Evolutionary conservation across 352 stramenopile genomes (phyloP).

Genomic region (Pythium dissimile): DNA sequence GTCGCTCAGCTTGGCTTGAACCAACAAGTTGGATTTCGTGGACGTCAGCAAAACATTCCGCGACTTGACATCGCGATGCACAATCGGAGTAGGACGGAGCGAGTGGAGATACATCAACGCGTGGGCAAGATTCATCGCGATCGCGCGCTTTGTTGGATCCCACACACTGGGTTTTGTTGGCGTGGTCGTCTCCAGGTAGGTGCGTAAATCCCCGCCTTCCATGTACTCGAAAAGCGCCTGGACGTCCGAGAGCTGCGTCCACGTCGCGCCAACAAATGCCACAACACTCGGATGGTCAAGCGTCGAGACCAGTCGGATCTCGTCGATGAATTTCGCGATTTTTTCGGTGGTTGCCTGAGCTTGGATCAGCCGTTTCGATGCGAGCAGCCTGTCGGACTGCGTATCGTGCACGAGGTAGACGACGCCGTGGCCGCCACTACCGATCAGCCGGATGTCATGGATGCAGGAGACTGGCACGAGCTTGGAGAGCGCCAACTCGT

Average conservation of each 20-base stretch:
- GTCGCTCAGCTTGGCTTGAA: conserved; percentile 9
- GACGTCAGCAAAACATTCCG: conserved; percentile 1
- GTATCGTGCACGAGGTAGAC: background rate
- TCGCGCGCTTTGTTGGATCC: background rate
- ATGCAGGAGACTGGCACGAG: background rate
- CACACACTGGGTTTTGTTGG: no score
- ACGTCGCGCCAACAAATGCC: background rate
- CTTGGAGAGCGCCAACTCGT: background rate
- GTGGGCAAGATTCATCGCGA: background rate
- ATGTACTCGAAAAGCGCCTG: background rate
- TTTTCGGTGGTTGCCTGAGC: background rate
- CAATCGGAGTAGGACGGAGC: background rate
- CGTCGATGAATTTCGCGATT: background rate
- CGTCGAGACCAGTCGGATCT: background rate
- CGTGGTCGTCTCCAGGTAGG: background rate
- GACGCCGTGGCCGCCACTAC: background rate
- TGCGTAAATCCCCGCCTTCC: background rate
- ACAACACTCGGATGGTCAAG: background rate
- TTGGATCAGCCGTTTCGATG: background rate
- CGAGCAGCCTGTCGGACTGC: background rate
- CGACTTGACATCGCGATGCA: conserved; percentile 9
- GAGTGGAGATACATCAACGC: background rate
- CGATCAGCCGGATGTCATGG: background rate
- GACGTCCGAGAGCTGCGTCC: background rate
- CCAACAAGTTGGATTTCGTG: background rate